phyloP scores from a whole-genome alignment of 176 grass and related monocot genomes.

The Alopecurus myosuroides region DNA sequence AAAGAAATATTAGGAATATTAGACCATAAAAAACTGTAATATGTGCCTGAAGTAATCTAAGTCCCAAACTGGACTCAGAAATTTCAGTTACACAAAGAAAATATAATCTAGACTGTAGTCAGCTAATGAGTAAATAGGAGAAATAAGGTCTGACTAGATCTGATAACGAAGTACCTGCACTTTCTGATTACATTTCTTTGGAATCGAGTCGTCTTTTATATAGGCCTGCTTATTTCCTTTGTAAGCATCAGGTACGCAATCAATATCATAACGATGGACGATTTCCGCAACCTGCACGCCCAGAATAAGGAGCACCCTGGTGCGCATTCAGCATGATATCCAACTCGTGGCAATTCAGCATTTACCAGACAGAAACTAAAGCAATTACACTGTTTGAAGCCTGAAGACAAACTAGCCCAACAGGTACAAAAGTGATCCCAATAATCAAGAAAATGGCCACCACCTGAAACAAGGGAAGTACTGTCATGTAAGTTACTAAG shows the following conservation, averaged over 20 bases:
- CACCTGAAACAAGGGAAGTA: conserved; percentile 45
- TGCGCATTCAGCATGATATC: not conserved
- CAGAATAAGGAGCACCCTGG: not conserved
- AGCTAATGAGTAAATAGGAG: not conserved
- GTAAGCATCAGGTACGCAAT: conserved; percentile 76
- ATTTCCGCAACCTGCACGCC: conserved; percentile 75
- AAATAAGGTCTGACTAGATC: conserved; percentile 7
- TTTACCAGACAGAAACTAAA: conserved; percentile 9
- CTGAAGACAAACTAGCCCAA: conserved; percentile 74
- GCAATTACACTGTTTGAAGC: conserved; percentile 72
- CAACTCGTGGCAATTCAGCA: conserved; percentile 9
- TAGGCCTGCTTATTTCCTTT: conserved; percentile 71
- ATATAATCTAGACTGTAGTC: not conserved
- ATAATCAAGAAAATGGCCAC: conserved; percentile 76
- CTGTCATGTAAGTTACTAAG: conserved; percentile 5
- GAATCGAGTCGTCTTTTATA: conserved; percentile 76
- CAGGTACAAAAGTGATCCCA: conserved; percentile 55
- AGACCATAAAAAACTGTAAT: not conserved
- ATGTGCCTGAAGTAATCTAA: not conserved
- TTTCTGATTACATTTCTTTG: conserved; percentile 68
- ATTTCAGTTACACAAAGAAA: not conserved
- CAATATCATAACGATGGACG: conserved; percentile 63
- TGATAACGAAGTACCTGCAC: conserved; percentile 57
- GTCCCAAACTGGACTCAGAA: not conserved
- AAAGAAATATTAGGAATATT: not conserved